A percentile compares a stretch with the other conserved stretches of the same genome.
phyloP scores from a whole-genome alignment of 2,329 filamentous ascomycete genomes.

The Neoarthrinium moseri region DNA sequence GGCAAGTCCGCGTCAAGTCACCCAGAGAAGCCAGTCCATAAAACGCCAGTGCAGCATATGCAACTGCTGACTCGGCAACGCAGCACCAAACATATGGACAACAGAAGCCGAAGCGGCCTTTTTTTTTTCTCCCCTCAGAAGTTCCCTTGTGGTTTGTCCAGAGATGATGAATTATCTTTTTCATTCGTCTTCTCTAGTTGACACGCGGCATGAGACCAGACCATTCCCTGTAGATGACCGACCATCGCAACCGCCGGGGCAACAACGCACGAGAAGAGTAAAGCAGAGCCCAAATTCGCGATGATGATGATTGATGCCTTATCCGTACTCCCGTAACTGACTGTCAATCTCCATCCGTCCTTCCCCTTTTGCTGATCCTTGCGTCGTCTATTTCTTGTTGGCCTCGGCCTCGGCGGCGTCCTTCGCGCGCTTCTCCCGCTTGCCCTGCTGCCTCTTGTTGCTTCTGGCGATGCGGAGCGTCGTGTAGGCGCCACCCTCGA shows the following conservation, averaged over 20 bases:
- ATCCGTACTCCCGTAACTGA: slow-evolving; percentile 35
- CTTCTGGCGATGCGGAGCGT: slow-evolving; percentile 81
- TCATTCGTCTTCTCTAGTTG: slow-evolving; percentile 10
- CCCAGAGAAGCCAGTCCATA: too few species aligned
- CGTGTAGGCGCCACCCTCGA: slow-evolving; percentile 83
- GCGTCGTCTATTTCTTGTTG: slow-evolving; percentile 75
- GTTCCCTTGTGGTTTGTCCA: slow-evolving; percentile 4
- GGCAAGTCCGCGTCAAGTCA: too few species aligned
- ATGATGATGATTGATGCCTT: slow-evolving; percentile 22
- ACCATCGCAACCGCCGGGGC: not conserved
- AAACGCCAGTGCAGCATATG: too few species aligned
- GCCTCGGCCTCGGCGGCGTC: slow-evolving; percentile 81
- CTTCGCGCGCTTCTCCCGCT: slow-evolving; percentile 89
- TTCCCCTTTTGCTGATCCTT: slow-evolving; percentile 13
- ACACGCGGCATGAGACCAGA: slow-evolving; percentile 9
- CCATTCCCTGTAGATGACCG: slow-evolving; percentile 3
- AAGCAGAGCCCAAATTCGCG: slow-evolving; percentile 29
- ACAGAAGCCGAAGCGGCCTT: too few species aligned
- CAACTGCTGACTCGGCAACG: too few species aligned
- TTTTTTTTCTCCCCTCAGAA: too few species aligned
- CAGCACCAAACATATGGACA: too few species aligned
- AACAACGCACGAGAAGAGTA: slow-evolving; percentile 24
- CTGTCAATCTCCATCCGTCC: too few species aligned
- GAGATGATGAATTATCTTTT: slow-evolving; percentile 12
- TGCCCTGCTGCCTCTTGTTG: slow-evolving; percentile 78